Evolutionary conservation across 257 asterid genomes (phyloP), one percentile per base, ranked within the genome.

Genomic region (Perilla frutescens): DNA sequence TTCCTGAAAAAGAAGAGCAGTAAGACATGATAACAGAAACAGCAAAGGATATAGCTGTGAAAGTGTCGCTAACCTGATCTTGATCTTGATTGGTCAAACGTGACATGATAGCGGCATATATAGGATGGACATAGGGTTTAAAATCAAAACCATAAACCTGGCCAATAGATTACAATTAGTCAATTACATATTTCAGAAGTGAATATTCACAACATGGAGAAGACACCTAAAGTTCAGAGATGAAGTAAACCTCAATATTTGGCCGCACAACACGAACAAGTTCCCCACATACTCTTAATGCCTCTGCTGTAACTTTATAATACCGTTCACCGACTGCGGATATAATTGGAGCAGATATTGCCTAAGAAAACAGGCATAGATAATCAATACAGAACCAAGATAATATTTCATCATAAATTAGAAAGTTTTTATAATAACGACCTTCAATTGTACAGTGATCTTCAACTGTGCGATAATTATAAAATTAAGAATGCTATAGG

Each of bases 11-110:
- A 36, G 62, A 7, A 75, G 67, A 71, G 68, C 45, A 66, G 37
- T 81, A 71, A 47, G 77, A 71, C 62, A 80, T 50, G 69, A 54
- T 70, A 54, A 15, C 39, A 53, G 58, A 54, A 63, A 60, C 63
- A 70, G 68, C 62, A 71, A 37, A 64, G 72, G 36, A 62, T 71
- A 31, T 36, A 71, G 41, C 13, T 15, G 15, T 62, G 37, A 53
- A 66, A 65, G 69, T 62, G 67, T 59, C 60, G 66, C 86, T 80
- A 68, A 91, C 99, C 96, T 95, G 99, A 81, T 95, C 99, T 81
- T 95, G 99, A 83, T 95, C 99, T 89, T 95, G 99, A 84, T 95
- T 95, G 71, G 97, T 92, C 85, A 92, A 81, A 51, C 99, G 96
- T 71, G 96, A 80, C 99, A 95, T 95, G 66, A 95, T 89, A 56